Evolutionary conservation across 1,139 yeast genomes (phyloP), one percentile per base, ranked within the genome.

Genomic region (Geotrichum siamense): DNA sequence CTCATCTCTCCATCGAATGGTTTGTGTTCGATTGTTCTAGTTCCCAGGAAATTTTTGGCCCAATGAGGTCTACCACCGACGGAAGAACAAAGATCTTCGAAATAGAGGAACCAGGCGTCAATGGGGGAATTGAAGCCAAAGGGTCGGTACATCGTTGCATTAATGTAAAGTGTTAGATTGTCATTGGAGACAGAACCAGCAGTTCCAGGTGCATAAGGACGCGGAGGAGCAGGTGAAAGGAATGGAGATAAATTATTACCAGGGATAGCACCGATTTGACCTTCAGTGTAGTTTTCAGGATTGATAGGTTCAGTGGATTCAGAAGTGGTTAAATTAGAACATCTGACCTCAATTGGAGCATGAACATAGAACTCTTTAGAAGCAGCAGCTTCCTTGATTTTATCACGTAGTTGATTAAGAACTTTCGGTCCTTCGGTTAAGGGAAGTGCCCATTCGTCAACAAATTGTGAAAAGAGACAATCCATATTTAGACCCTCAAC

Each of bases 21-120:
- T 44, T 27, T 27, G 19, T 44, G 36, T 3, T 29, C 28, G 8
- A 31, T 47, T 6, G 39, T 38, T 9, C 45, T 41, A 8, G 67
- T 65, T 2, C 96, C 96, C 52, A 87, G 72, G 61, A 87, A 91
- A 64, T 89, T 89, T 70, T 91, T 91, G n/a, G 98, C 98, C 98
- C 98, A 91, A 62, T 91, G 98, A 1, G 98, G 98, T 60, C 81
- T 84, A 39, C 98, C 98, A 32, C 84, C 89, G 19, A 82, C 89
- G 28, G 75, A 77, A 44, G 72, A 71, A 71, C 89, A 71, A 1
- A 85, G 75, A 47, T 75, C 74, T 63, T 91, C 98, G 62, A 91
- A 91, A n/a, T 71, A 70, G 43, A 75, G 74, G 64, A 75, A 91
- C 96, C 97, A 91, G 52, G 77, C 72, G 48, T 78, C 79, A 39